Percentiles rank a stretch among this genome's conserved stretches.
phyloP scores from a whole-genome alignment of 2,329 filamentous ascomycete species.

The Arachnopeziza araneosa region DNA sequence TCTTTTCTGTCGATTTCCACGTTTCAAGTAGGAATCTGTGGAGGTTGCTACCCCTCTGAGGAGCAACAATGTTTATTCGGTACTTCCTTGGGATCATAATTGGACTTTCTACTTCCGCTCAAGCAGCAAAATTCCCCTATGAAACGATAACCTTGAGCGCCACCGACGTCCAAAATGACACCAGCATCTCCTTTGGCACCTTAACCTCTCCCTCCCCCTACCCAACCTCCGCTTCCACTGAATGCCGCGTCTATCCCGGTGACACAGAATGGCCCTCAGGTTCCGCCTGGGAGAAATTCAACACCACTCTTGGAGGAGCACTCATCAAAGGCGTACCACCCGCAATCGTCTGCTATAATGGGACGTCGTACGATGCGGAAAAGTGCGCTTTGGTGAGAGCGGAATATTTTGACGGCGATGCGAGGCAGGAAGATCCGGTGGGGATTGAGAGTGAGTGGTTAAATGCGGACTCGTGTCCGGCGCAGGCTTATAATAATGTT shows the following conservation, averaged over 20 bases:
- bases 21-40: too few relatives aligned
- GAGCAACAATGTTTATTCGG: neutral
- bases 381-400: slow-evolving; percentile 25
- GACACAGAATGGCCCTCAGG: slow-evolving; percentile 41
- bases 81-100: neutral
- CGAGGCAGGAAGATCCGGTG: slow-evolving; percentile 15
- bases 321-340: slow-evolving; percentile 39
- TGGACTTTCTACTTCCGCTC: neutral
- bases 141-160: neutral
- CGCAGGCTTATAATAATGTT: slow-evolving; percentile 33
- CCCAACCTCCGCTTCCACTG: neutral
- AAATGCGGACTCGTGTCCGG: slow-evolving; percentile 34
- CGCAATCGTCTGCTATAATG: slow-evolving; percentile 38
- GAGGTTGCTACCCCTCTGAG: neutral
- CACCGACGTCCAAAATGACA: neutral
- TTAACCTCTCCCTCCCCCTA: neutral
- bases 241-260: slow-evolving; percentile 9
- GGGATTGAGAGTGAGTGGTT: slow-evolving; percentile 11
- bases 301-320: slow-evolving; percentile 34
- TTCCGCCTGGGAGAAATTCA: slow-evolving; percentile 40
- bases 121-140: neutral
- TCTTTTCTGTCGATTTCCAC: too few relatives aligned
- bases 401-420: slow-evolving; percentile 1
- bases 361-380: slow-evolving; percentile 23
- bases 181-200: neutral